Evolutionary conservation across 1,284 basidiomycete genomes (phyloP), one percentile per base, ranked within the genome.

Genomic region (Sanghuangporus sanghuang): DNA sequence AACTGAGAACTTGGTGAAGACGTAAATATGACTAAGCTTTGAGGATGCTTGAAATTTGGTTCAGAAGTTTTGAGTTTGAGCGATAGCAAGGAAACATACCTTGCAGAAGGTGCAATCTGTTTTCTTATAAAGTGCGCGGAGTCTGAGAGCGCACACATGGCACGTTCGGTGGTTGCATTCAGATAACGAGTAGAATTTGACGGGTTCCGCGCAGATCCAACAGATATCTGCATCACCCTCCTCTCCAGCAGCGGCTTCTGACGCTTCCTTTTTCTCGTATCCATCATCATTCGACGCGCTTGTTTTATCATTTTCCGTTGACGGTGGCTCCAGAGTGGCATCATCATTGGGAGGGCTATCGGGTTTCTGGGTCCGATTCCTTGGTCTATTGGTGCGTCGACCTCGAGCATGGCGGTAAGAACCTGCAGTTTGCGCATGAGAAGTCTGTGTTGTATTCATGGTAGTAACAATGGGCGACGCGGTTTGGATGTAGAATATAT

Each of bases 91-190:
- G 21, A 27, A 11, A 72, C 80, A 6, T 60, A 90, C 92, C 83
- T 98, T 99, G 84, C 97, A 99, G 74, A 97, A 97, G 1, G 96
- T 95, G 74, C 96, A 99, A 14, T 96, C 93, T 62, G 78, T 78
- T 73, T 90, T 93, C 78, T 98, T 98, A 81, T 98, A 99, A 63
- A 99, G 80, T 1, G 94, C 95, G 36, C 95, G 79, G 32, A 99
- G 77, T n/a, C 96, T 85, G 57, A 98, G 77, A 1, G 93, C 89
- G 72, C 96, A 99, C 62, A 97, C 89, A 76, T 96, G 93, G 77
- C 94, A 96, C 6, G 92, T 95, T 49, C 90, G 81, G 74, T 99
- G 96, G 72, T 95, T 94, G 77, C 96, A 99, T 57, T 90, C 85
- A 7, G 94, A 90, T 16, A 98, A 77, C 9, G 93, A 87, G 75